Evolutionary conservation across 164 flowering plant genomes (phyloP), one percentile per base, ranked within the genome.

Genomic region (Taxillus chinensis): DNA sequence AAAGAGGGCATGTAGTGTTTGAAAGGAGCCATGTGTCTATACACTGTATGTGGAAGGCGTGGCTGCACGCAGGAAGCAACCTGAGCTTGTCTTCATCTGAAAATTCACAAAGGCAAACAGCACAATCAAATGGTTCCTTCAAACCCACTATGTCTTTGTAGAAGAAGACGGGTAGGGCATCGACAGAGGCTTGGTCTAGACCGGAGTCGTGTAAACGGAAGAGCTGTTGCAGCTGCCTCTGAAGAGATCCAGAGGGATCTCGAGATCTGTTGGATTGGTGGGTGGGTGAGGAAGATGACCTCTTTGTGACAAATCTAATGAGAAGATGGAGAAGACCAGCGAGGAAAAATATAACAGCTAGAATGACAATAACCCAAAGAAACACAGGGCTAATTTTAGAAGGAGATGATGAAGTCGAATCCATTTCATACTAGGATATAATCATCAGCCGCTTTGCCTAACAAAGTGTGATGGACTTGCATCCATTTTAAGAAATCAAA

Each of bases 21-120:
- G 97, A 87, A 39, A 87, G 81, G 0, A 90, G 86, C 97, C 97
- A 90, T 12, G 95, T 87, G 59, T 86, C 97, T 41, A 90, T 85
- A 63, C 97, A 90, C 49, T 75, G 48, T 2, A 83, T 75, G 63
- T 88, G 97, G 53, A 88, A 90, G 40, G 97, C 93, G 75, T 90
- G 97, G 58, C 88, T 74, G 54, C 97, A 90, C 3, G 64, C 43
- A 3, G 95, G 95, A 60, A 90, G 86, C 70, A 86, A 72, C 68
- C 92, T 82, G 38, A 90, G 80, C 70, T 74, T 76, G 67, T 90
- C 97, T 4, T 70, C 56, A 12, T 75, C 79, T 6, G 81, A 73
- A 55, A 88, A 90, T 64, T 90, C 93, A 62, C 84, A 81, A 1
- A 86, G 73, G 67, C 97, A 90, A 66, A 90, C 93, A 13, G 97